A percentile compares a stretch with the other conserved stretches of the same genome.
Conservation (phyloP, 768 basidiomycete species). For the Amanita phalloides region DNA sequence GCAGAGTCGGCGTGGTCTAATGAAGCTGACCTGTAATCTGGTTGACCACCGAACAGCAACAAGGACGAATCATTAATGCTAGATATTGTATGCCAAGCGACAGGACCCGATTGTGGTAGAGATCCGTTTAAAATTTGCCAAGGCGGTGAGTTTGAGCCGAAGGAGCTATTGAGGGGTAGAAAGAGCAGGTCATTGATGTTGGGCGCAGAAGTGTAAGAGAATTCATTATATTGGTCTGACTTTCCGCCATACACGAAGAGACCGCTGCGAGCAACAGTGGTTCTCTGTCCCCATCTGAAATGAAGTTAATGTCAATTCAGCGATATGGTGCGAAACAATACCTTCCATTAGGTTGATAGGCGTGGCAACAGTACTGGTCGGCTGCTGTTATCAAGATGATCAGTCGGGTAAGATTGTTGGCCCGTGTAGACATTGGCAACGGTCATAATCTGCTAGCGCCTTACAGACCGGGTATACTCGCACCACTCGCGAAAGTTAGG, state of each 20-base stretch:
- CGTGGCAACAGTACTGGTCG: background rate
- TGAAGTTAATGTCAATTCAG: background rate
- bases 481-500: background rate
- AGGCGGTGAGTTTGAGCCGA: constrained; percentile 51
- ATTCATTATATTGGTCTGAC: constrained; percentile 57
- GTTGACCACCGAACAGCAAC: constrained; percentile 70
- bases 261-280: constrained; percentile 41
- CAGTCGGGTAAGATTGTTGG: background rate
- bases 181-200: constrained; percentile 59
- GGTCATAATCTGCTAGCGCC: background rate
- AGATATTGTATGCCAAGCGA: constrained; percentile 77
- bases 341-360: constrained; percentile 3
- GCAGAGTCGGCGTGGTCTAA: constrained; percentile 54
- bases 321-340: background rate
- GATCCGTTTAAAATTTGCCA: constrained; percentile 51
- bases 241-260: constrained; percentile 77
- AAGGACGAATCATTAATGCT: constrained; percentile 42
- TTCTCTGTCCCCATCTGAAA: constrained; percentile 78
- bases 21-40: constrained; percentile 45
- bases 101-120: constrained; percentile 39
- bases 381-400: background rate
- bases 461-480: background rate
- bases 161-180: constrained; percentile 53
- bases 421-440: background rate
- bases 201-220: constrained; percentile 66